Evolutionary conservation across 176 grass and related monocot genomes (phyloP).

Genomic region (Oropetium thomaeum): DNA sequence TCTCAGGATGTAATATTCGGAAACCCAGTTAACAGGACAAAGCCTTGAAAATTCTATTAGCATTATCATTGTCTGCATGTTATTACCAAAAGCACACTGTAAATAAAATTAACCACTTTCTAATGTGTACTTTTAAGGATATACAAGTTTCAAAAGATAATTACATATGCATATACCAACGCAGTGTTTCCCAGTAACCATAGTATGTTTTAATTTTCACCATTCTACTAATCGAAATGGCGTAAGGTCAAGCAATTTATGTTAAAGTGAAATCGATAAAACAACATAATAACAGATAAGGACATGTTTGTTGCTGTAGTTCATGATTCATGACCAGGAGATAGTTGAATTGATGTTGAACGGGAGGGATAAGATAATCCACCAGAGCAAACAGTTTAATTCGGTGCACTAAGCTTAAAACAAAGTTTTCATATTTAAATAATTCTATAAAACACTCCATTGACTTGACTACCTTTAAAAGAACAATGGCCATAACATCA

Average conservation of each 20-base stretch:
- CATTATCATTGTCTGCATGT: not conserved
- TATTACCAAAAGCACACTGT: not conserved
- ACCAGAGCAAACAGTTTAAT: constrained; percentile 2
- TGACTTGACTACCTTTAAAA: not conserved
- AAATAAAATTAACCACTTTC: not conserved
- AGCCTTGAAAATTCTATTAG: not conserved
- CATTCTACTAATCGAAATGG: not conserved
- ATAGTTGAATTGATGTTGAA: not conserved
- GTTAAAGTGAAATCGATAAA: not conserved
- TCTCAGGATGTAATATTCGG: not conserved
- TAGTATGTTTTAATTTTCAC: not conserved
- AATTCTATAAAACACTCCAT: not conserved
- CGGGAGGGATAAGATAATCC: not conserved
- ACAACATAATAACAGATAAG: not conserved
- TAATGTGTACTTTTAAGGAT: not conserved
- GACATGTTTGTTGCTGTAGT: not conserved
- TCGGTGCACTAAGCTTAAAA: not conserved
- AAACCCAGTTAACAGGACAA: not conserved
- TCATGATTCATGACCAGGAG: not conserved
- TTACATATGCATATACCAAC: not conserved
- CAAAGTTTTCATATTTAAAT: not conserved
- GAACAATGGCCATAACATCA: not conserved
- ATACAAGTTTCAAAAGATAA: not conserved
- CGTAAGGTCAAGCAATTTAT: not conserved
- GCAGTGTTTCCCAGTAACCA: not conserved